Conservation (phyloP, 768 basidiomycete genomes). For the Boletus reticulatus region DNA sequence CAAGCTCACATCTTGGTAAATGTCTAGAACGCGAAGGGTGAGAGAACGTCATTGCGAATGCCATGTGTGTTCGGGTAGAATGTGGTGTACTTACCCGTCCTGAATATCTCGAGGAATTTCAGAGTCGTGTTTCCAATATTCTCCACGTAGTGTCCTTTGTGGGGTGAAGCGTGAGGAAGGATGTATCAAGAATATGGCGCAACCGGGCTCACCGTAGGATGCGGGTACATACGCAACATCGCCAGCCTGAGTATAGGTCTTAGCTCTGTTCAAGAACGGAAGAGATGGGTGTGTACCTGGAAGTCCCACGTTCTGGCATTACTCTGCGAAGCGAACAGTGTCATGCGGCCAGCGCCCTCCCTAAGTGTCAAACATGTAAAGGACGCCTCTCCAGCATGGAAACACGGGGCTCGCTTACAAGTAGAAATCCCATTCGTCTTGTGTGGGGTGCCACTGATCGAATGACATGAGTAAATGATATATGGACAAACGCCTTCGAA, state of each 20-base stretch:
- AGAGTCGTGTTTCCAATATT: constrained; percentile 51
- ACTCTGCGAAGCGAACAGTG: constrained; percentile 51
- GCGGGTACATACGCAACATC: constrained; percentile 20
- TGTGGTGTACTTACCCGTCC: constrained; percentile 29
- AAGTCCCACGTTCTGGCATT: constrained; percentile 62
- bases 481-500: neutral
- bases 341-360: constrained; percentile 52
- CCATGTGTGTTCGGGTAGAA: neutral
- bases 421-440: constrained; percentile 65
- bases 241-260: constrained; percentile 10
- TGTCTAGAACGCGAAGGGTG: constrained; percentile 7
- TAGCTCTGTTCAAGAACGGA: neutral
- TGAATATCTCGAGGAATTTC: constrained; percentile 49
- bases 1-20: constrained; percentile 39
- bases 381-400: neutral
- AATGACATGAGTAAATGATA: neutral
- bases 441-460: constrained; percentile 64
- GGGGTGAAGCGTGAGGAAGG: neutral
- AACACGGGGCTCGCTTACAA: constrained; percentile 35
- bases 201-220: constrained; percentile 7
- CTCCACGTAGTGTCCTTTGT: constrained; percentile 50
- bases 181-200: neutral
- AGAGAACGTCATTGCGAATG: neutral
- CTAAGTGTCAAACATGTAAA: constrained; percentile 28
- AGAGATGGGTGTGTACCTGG: constrained; percentile 33